Evolutionary conservation across 2,329 filamentous ascomycete genomes (phyloP).

Genomic region (Chrysoporthe austroafricana): DNA sequence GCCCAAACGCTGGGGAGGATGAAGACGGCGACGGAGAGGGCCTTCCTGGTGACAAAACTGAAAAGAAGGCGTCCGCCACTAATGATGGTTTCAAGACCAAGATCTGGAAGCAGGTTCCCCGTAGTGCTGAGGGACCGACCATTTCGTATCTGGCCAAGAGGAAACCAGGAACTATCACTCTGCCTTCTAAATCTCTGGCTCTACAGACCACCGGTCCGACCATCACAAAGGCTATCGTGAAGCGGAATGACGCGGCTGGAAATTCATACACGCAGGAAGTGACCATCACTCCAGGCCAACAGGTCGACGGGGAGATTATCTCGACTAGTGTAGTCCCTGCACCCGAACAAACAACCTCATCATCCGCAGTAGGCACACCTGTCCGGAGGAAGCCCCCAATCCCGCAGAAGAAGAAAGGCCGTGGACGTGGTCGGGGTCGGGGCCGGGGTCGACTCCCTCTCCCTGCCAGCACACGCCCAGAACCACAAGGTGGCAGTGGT

Average conservation of each 20-base stretch:
- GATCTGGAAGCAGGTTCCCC: constrained; percentile 65
- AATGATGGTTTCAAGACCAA: constrained; percentile 63
- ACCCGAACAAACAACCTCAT: constrained; percentile 60
- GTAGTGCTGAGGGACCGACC: constrained; percentile 58
- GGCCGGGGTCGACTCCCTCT: constrained; percentile 61
- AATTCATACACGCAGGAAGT: constrained; percentile 85
- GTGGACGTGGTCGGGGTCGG: constrained; percentile 66
- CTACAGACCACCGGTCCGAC: constrained; percentile 54
- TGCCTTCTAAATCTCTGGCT: constrained; percentile 56
- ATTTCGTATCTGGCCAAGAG: constrained; percentile 64
- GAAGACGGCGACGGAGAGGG: constrained; percentile 59
- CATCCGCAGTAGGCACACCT: constrained; percentile 46
- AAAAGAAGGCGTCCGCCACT: constrained; percentile 69
- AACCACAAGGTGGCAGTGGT: constrained; percentile 41
- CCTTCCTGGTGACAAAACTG: constrained; percentile 51
- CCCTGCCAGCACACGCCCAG: constrained; percentile 37
- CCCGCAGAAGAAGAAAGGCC: constrained; percentile 72
- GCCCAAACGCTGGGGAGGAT: constrained; percentile 64
- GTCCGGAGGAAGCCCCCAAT: constrained; percentile 70
- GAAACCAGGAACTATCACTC: constrained; percentile 63
- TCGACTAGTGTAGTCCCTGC: constrained; percentile 59
- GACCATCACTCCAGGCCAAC: constrained; percentile 77
- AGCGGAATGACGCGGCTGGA: constrained; percentile 75
- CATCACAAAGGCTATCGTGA: constrained; percentile 78
- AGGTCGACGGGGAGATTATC: constrained; percentile 80